These are phyloP conservation scores for Dimocarpus longan DNA, from an alignment of 345 rosid species.

Conservation along the genomic window DNA sequence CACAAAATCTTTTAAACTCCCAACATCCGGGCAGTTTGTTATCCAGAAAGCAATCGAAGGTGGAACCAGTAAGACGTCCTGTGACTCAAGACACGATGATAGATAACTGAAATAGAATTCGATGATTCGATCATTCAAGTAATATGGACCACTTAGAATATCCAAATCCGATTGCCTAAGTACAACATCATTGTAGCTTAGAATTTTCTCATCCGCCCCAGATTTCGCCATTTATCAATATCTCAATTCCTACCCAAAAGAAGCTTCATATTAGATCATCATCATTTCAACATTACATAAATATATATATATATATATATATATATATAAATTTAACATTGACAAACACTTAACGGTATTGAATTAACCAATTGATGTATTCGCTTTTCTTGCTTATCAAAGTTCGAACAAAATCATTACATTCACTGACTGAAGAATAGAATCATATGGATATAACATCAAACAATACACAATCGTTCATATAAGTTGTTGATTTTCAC, in stretches of 20 bases:
- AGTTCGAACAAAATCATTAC: neutral
- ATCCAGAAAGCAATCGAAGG: slow-evolving; percentile 91
- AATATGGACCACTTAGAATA: slow-evolving; percentile 57
- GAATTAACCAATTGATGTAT: neutral
- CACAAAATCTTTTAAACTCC: slow-evolving; percentile 54
- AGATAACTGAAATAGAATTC: slow-evolving; percentile 83
- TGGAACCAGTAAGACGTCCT: slow-evolving; percentile 59
- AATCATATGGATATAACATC: neutral
- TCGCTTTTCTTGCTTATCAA: neutral
- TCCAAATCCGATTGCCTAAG: slow-evolving; percentile 77
- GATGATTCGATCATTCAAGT: slow-evolving; percentile 71
- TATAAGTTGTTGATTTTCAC: neutral
- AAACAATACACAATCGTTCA: neutral
- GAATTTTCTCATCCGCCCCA: slow-evolving; percentile 68
- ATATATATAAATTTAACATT: neutral
- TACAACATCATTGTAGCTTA: slow-evolving; percentile 78
- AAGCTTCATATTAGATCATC: neutral
- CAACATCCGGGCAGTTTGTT: slow-evolving; percentile 58
- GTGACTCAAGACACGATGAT: slow-evolving; percentile 47
- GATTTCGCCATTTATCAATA: slow-evolving; percentile 48
- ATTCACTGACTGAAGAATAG: neutral
- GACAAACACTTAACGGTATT: neutral
- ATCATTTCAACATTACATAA: neutral
- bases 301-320: neutral
- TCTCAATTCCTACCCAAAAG: slow-evolving; percentile 13